Percentiles rank a stretch among this genome's conserved stretches.
Conservation (phyloP, 148 eudicot genomes). For the Bassia scoparia region DNA sequence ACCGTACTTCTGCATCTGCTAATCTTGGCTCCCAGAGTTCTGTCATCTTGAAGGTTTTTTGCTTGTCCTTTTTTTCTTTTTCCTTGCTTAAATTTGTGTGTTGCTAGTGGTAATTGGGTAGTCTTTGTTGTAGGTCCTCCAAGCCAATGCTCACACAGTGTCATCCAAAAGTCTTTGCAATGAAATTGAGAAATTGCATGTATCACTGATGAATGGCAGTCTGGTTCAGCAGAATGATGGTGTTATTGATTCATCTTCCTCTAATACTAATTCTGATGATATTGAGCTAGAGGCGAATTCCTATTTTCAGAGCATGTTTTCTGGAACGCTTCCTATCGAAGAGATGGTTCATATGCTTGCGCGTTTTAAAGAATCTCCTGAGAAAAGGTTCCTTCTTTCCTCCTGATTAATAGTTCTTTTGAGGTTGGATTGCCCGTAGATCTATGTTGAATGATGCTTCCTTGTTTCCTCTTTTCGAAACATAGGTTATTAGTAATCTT, state of each 20-base stretch:
- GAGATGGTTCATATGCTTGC: constrained; percentile 89
- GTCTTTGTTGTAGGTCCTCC: constrained; percentile 58
- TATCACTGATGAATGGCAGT: constrained; percentile 39
- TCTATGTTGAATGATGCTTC: too few relatives aligned
- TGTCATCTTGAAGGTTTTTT: constrained; percentile 67
- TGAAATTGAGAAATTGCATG: constrained; percentile 63
- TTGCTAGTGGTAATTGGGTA: neutral
- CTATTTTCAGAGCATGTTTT: constrained; percentile 86
- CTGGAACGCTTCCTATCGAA: constrained; percentile 61
- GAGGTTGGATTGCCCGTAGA: too few relatives aligned
- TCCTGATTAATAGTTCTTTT: neutral
- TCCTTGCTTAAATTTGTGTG: neutral
- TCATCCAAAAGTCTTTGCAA: constrained; percentile 47
- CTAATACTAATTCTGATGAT: constrained; percentile 59
- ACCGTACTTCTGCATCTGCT: constrained; percentile 42
- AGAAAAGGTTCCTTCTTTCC: constrained; percentile 49
- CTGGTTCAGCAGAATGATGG: constrained; percentile 49
- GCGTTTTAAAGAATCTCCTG: constrained; percentile 75
- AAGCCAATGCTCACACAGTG: constrained; percentile 51
- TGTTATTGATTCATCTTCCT: constrained; percentile 41
- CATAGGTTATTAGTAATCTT: too few relatives aligned
- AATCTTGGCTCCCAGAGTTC: constrained; percentile 44
- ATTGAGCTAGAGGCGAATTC: constrained; percentile 83
- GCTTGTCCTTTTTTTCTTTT: constrained; percentile 3
- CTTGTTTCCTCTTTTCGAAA: too few relatives aligned